These are phyloP conservation scores for Hymenoscyphus linearis DNA, from an alignment of 2,329 filamentous ascomycete genomes.

Conservation along the genomic window DNA sequence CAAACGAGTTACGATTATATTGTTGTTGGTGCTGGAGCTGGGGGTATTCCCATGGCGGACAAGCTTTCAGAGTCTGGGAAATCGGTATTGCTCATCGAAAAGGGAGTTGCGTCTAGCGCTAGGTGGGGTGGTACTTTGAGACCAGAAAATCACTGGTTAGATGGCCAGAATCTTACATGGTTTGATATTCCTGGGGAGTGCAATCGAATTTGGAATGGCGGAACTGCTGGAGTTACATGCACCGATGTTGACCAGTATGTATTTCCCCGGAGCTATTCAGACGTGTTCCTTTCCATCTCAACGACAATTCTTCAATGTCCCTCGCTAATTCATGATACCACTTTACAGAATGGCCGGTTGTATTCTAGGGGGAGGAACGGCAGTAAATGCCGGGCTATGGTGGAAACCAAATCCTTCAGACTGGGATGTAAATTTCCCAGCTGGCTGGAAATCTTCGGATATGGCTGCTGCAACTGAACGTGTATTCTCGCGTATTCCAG, in stretches of 20 bases:
- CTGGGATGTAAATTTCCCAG: slow-evolving; percentile 68
- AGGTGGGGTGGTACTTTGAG: slow-evolving; percentile 50
- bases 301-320: too few relatives aligned
- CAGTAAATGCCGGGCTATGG: slow-evolving; percentile 62
- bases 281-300: not conserved
- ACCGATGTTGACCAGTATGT: slow-evolving; percentile 52
- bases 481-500: slow-evolving; percentile 64
- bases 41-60: slow-evolving; percentile 49
- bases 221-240: slow-evolving; percentile 48
- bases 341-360: slow-evolving; percentile 57
- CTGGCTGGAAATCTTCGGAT: slow-evolving; percentile 65
- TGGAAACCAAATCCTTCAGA: slow-evolving; percentile 61
- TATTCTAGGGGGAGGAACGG: slow-evolving; percentile 53
- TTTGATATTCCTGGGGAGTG: slow-evolving; percentile 69
- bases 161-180: slow-evolving; percentile 58
- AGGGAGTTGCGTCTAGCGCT: slow-evolving; percentile 57
- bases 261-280: not conserved
- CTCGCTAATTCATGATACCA: not conserved
- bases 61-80: slow-evolving; percentile 57
- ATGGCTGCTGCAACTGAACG: slow-evolving; percentile 53
- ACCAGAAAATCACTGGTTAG: slow-evolving; percentile 48
- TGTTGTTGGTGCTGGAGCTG: slow-evolving; percentile 48
- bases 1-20: slow-evolving; percentile 48
- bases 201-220: slow-evolving; percentile 52
- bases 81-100: slow-evolving; percentile 58